Conservation (phyloP, 495 filamentous ascomycete genomes). For the Staphylotrichum longicolle region DNA sequence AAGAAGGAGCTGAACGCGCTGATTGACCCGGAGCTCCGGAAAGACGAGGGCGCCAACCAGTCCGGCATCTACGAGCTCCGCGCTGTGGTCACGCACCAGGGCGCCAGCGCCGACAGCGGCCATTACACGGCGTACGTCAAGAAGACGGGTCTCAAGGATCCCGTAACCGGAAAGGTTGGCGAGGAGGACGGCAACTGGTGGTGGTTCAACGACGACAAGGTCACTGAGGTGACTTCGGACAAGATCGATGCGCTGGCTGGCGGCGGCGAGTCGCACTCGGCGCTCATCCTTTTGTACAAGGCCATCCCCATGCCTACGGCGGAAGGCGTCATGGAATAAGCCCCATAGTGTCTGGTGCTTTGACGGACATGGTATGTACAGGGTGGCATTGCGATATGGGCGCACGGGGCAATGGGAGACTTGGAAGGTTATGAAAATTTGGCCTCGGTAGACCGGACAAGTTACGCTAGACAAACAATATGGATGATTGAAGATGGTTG, state of each 20-base stretch:
- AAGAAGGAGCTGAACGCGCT: conserved; percentile 82
- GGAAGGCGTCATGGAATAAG: conserved; percentile 38
- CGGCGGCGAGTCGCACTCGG: conserved; percentile 95
- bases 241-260: conserved; percentile 89
- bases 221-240: conserved; percentile 84
- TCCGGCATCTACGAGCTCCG: conserved; percentile 93
- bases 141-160: conserved; percentile 68
- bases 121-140: conserved; percentile 98
- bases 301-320: conserved; percentile 64
- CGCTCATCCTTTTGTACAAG: conserved; percentile 86
- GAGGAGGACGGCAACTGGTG: conserved; percentile 94
- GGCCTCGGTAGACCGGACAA: conserved; percentile 12
- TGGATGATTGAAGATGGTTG: not conserved
- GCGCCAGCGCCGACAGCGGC: conserved; percentile 92
- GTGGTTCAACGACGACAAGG: conserved; percentile 99
- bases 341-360: not conserved
- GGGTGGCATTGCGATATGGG: not conserved
- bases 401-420: conserved; percentile 5
- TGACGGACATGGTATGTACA: too few species aligned
- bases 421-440: conserved; percentile 2
- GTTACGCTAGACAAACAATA: conserved; percentile 8
- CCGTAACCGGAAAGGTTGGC: conserved; percentile 64
- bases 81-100: conserved; percentile 96
- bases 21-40: conserved; percentile 65
- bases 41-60: conserved; percentile 81